Evolutionary conservation across 2,329 filamentous ascomycete species (phyloP).

Genomic region (Gaeumannomyces tritici): DNA sequence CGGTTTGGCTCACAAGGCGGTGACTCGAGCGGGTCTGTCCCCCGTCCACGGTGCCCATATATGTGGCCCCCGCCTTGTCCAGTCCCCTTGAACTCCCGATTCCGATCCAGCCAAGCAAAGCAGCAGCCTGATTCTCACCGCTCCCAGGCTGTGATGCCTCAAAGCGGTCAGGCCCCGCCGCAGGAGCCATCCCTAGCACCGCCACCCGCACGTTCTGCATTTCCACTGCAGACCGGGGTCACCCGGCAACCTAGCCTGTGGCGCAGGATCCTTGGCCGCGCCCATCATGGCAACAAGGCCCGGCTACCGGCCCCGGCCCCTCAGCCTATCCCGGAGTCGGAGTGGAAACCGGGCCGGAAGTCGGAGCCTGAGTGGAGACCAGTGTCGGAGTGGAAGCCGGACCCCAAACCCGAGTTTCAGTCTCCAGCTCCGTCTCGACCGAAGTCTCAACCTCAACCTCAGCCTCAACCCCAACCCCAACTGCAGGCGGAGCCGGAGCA

Average conservation of each 20-base stretch:
- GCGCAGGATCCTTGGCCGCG: slow-evolving; percentile 8
- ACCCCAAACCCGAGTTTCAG: too few relatives aligned
- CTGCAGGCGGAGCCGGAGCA: too few relatives aligned
- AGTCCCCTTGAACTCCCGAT: neutral
- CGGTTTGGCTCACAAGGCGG: neutral
- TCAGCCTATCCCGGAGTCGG: neutral
- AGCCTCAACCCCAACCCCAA: slow-evolving; percentile 20
- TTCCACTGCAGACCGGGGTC: neutral
- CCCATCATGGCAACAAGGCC: neutral
- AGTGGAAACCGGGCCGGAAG: neutral
- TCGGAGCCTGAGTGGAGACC: neutral
- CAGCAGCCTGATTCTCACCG: slow-evolving; percentile 5
- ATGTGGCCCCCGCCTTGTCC: neutral
- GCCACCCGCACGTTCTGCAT: neutral
- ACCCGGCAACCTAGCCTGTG: slow-evolving; percentile 9
- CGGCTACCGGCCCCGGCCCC: too few relatives aligned
- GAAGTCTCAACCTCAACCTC: slow-evolving; percentile 12
- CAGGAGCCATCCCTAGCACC: slow-evolving; percentile 9
- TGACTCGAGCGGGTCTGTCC: neutral
- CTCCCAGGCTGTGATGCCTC: slow-evolving; percentile 15
- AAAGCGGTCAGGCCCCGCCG: slow-evolving; percentile 10
- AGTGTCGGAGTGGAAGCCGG: neutral
- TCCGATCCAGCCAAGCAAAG: slow-evolving; percentile 2
- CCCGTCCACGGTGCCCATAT: neutral
- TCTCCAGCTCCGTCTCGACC: neutral